Percentiles rank a stretch among this genome's conserved stretches.
These are phyloP conservation scores for Fusarium transvaalense DNA, from an alignment of 2,329 filamentous ascomycete species.

Conservation along the genomic window DNA sequence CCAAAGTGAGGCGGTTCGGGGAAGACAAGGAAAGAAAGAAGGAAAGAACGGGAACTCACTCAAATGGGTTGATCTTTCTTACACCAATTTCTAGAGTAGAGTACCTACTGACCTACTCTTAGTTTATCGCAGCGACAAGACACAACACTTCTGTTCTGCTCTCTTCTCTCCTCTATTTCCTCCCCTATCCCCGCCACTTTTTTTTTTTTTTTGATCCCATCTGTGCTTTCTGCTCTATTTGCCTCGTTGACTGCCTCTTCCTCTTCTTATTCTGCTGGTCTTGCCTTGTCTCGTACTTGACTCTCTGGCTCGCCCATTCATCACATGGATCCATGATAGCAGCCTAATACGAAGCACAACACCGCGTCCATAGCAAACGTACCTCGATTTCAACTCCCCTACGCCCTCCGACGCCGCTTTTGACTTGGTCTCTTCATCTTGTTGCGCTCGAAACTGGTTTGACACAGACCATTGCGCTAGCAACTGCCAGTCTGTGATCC, in stretches of 20 bases:
- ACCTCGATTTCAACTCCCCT: conserved; percentile 9
- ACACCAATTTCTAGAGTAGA: not conserved
- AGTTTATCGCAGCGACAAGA: conserved; percentile 13
- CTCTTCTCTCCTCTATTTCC: conserved; percentile 22
- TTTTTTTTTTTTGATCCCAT: too few species aligned
- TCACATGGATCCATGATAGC: conserved; percentile 6
- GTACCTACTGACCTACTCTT: not conserved
- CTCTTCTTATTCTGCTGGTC: not conserved
- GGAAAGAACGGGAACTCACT: not conserved
- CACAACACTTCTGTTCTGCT: not conserved
- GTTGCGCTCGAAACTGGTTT: conserved; percentile 4
- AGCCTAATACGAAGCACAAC: conserved; percentile 18
- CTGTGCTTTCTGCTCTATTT: conserved; percentile 20
- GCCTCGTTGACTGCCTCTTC: conserved; percentile 3
- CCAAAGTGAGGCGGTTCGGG: conserved; percentile 39
- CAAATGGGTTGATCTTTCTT: not conserved
- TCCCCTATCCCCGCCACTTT: conserved; percentile 14
- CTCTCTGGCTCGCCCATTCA: conserved; percentile 12
- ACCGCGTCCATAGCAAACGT: conserved; percentile 3
- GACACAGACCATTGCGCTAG: conserved; percentile 17
- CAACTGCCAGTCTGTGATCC: conserved; percentile 13
- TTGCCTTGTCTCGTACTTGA: not conserved
- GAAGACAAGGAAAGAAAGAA: conserved; percentile 17
- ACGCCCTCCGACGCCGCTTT: not conserved
- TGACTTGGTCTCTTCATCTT: not conserved